Conservation (phyloP, 306 rosid species). For the Gleditsia sinensis region DNA sequence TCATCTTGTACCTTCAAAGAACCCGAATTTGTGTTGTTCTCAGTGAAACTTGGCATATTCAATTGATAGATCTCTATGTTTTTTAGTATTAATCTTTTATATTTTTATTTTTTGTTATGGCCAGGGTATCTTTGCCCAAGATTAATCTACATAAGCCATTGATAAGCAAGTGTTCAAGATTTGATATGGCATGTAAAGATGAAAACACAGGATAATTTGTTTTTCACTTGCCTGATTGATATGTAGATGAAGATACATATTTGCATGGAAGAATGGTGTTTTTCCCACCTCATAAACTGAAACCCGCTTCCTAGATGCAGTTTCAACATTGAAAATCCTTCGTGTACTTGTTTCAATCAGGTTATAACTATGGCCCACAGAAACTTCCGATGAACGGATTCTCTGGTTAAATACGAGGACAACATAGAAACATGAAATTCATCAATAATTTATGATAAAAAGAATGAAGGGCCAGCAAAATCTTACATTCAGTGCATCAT, state of each 20-base stretch:
- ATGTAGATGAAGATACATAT: slow-evolving; percentile 60
- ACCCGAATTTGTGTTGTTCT: not conserved
- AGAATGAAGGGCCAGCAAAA: slow-evolving; percentile 20
- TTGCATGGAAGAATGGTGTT: slow-evolving; percentile 57
- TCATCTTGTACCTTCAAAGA: slow-evolving; percentile 53
- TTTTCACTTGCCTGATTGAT: slow-evolving; percentile 46
- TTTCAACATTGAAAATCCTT: slow-evolving; percentile 71
- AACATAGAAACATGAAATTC: slow-evolving; percentile 7
- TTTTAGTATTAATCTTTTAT: not conserved
- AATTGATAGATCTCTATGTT: not conserved
- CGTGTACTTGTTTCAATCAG: slow-evolving; percentile 63
- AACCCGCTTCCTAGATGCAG: slow-evolving; percentile 65
- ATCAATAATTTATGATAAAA: not conserved
- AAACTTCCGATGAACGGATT: slow-evolving; percentile 62
- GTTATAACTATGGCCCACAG: slow-evolving; percentile 66
- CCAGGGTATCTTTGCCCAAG: no score
- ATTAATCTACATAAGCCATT: not conserved
- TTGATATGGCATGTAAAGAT: not conserved
- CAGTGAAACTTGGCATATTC: not conserved
- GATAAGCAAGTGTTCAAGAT: not conserved
- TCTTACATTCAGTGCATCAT: slow-evolving; percentile 65
- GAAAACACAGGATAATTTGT: not conserved
- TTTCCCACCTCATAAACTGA: slow-evolving; percentile 62
- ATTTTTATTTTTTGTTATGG: no score
- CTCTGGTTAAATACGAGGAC: slow-evolving; percentile 50